Conservation (phyloP, 306 rosid species). For the Senna tora region DNA sequence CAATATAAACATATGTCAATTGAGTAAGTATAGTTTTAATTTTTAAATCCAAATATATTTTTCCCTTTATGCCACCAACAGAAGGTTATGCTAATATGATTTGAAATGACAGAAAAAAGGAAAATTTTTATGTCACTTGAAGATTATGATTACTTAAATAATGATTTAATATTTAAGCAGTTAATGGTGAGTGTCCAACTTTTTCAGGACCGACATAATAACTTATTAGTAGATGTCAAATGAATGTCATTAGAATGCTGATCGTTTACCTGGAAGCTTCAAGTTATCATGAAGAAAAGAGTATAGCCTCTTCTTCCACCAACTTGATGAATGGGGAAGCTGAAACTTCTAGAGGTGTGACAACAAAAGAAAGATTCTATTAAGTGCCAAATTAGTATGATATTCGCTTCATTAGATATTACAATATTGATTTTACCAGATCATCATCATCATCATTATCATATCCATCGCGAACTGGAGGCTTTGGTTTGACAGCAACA, state of each 20-base stretch:
- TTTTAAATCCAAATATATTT: constrained; percentile 28
- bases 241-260: constrained; percentile 30
- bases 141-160: constrained; percentile 24
- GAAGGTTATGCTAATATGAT: constrained; percentile 16
- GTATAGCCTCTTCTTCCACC: constrained; percentile 81
- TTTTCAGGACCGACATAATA: constrained; percentile 11
- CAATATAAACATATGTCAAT: no score
- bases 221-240: background rate
- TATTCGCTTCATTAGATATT: constrained; percentile 26
- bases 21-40: no score
- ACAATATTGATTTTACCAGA: constrained; percentile 58
- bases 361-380: constrained; percentile 34
- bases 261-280: constrained; percentile 83
- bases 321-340: constrained; percentile 83
- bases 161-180: constrained; percentile 25
- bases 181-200: background rate
- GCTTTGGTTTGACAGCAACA: constrained; percentile 94
- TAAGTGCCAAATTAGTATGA: constrained; percentile 12
- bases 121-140: constrained; percentile 9
- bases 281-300: constrained; percentile 76
- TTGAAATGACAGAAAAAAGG: constrained; percentile 19
- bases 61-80: constrained; percentile 28
- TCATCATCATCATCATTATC: constrained; percentile 80
- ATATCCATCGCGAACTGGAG: constrained; percentile 66
- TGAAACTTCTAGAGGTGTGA: constrained; percentile 68